Evolutionary conservation across 1,139 yeast genomes (phyloP).

Genomic region (Hyphopichia wangnamkhiaoensis): DNA sequence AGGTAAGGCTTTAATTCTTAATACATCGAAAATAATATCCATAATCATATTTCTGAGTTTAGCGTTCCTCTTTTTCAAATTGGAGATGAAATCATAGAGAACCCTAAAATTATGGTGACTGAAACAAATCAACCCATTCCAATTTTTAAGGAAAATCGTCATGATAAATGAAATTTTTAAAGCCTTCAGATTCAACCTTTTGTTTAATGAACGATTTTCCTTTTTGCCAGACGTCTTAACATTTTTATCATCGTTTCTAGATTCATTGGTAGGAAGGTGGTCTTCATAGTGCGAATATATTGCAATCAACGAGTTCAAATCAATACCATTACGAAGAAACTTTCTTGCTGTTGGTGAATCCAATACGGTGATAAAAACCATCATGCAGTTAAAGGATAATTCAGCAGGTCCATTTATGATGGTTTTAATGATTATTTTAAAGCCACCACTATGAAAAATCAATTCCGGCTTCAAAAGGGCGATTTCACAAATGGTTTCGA

Average conservation of each 20-base stretch:
- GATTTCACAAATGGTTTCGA: slow-evolving; percentile 74
- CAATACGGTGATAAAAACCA: slow-evolving; percentile 59
- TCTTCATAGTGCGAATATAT: slow-evolving; percentile 43
- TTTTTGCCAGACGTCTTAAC: background rate
- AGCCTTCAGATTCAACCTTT: slow-evolving; percentile 29
- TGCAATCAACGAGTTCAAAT: slow-evolving; percentile 63
- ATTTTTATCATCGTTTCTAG: background rate
- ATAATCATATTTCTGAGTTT: slow-evolving; percentile 62
- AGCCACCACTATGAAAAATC: slow-evolving; percentile 65
- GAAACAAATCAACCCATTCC: slow-evolving; percentile 76
- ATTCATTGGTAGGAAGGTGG: background rate
- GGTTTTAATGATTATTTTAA: slow-evolving; percentile 57
- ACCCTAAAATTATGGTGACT: slow-evolving; percentile 60
- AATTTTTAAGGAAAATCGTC: slow-evolving; percentile 62
- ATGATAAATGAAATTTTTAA: slow-evolving; percentile 66
- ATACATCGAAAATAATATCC: slow-evolving; percentile 70
- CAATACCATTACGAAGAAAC: slow-evolving; percentile 60
- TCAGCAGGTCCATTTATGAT: slow-evolving; percentile 66
- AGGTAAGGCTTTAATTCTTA: slow-evolving; percentile 61
- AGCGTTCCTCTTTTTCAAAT: slow-evolving; percentile 59
- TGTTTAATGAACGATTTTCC: slow-evolving; percentile 2
- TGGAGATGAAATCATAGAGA: slow-evolving; percentile 58
- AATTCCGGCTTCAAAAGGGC: slow-evolving; percentile 61
- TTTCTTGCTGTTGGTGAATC: slow-evolving; percentile 61
- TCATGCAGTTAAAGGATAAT: slow-evolving; percentile 54